Evolutionary conservation across 2,329 filamentous ascomycete species (phyloP), one percentile per base, ranked within the genome.

Genomic region (Neonectria neomacrospora): DNA sequence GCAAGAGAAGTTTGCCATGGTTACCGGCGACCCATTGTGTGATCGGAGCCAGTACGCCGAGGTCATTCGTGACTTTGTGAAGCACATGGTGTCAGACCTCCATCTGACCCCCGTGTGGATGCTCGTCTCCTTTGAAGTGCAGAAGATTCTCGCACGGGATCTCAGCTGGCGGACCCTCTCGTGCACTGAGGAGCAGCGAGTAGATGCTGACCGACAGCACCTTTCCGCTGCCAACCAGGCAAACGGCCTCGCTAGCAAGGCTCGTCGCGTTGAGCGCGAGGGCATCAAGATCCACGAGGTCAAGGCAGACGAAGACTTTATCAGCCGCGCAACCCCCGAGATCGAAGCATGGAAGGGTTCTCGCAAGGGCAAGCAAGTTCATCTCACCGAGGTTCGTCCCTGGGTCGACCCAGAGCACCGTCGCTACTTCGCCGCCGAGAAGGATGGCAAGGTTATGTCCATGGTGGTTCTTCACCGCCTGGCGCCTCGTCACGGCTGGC

Each of bases 121-220:
- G 73, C 87, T 97, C 11, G 91, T 93, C n/a, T 93, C 92, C 9
- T 81, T 84, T n/a, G 85, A 90, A 1, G 86, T 92, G 3, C 92
- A 97, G 76, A 90, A 92, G 68, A 89, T 96, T 12, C 87, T 97
- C 3, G 93, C 91, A 20, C 86, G 88, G 59, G 91, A 91, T 70
- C 87, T 96, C 66, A 90, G 92, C 72, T 97, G 94, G 94, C 90
- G 94, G 60, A 96, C 92, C 7, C 86, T 97, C 67, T 95, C 92
- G 39, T 95, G 94, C 73, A 92, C 92, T 9, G 92, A 93, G 32
- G 94, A 97, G 80, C 93, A 97, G 80, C 92, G 94, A 55, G 88
- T 97, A 6, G 90, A 96, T 68, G 90, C 92, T 2, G 88, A 91
- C 75, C 84, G 86, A n/a, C 86, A 89, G 53, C 88, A 92, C 71